Percentiles rank a stretch among this genome's conserved stretches.
Conservation (phyloP, 202 grass and related monocot species). For the Musa balbisiana region DNA sequence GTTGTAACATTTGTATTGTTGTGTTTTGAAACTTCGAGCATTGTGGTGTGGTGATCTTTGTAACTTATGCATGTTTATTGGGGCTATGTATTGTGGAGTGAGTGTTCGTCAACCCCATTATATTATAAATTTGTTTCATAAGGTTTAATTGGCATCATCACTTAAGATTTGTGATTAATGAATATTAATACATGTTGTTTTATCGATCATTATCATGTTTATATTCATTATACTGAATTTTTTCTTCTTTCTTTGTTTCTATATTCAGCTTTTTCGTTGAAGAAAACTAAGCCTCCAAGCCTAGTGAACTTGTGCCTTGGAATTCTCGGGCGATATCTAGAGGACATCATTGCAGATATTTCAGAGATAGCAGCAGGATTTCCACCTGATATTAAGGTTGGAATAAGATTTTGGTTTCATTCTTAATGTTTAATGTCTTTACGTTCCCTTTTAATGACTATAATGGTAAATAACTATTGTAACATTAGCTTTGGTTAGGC, state of each 20-base stretch:
- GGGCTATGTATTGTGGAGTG: too few relatives aligned
- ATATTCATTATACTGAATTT: not conserved
- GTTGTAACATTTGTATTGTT: too few relatives aligned
- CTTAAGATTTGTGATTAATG: too few relatives aligned
- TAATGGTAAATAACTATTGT: not conserved
- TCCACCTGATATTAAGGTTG: conserved; percentile 89
- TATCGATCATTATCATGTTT: not conserved
- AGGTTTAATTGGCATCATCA: too few relatives aligned
- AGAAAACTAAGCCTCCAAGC: conserved; percentile 55
- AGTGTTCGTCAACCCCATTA: too few relatives aligned
- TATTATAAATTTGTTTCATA: too few relatives aligned
- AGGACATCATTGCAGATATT: conserved; percentile 74
- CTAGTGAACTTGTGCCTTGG: conserved; percentile 78
- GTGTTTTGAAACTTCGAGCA: too few relatives aligned
- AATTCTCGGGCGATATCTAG: conserved; percentile 74
- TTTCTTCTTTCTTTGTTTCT: not conserved
- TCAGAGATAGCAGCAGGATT: conserved; percentile 54
- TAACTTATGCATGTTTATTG: too few relatives aligned
- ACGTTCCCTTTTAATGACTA: not conserved
- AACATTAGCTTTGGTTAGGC: too few relatives aligned
- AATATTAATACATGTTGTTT: not conserved
- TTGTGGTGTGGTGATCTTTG: too few relatives aligned
- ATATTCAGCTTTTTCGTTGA: conserved; percentile 54
- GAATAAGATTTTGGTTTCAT: not conserved
- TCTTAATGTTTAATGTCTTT: not conserved